phyloP scores from a whole-genome alignment of 345 rosid species.

The Syzygium jambos region DNA sequence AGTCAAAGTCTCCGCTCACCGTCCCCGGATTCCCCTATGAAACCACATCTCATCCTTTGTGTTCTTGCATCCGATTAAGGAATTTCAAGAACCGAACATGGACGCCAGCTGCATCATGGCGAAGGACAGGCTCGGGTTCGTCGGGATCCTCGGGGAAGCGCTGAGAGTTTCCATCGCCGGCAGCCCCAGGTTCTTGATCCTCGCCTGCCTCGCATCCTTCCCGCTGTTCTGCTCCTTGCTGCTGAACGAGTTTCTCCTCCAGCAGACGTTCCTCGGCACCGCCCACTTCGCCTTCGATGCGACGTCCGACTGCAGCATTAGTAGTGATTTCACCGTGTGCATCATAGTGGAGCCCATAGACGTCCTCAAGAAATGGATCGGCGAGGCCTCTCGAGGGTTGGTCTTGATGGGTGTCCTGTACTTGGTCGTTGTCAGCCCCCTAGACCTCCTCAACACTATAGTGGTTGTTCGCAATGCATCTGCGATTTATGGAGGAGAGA shows the following conservation, averaged over 20 bases:
- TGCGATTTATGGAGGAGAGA: conserved; percentile 5
- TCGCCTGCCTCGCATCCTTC: conserved; percentile 13
- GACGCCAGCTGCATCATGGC: background rate
- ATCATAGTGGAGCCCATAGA: background rate
- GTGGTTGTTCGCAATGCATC: conserved; percentile 12
- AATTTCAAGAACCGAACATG: background rate
- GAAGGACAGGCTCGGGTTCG: conserved; percentile 7
- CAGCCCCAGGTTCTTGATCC: conserved; percentile 13
- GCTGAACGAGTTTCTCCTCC: conserved; percentile 9
- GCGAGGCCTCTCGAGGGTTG: background rate
- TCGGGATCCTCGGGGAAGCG: conserved; percentile 10
- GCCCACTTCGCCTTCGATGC: background rate
- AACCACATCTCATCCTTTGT: background rate
- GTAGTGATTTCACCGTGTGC: background rate
- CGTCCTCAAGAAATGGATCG: background rate
- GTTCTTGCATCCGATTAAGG: background rate
- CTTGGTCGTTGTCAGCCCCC: conserved; percentile 2
- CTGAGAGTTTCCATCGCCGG: conserved; percentile 3
- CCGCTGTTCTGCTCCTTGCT: conserved; percentile 14
- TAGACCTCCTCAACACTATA: conserved; percentile 26
- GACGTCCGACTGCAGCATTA: background rate
- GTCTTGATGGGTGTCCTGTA: background rate
- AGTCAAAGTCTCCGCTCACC: background rate
- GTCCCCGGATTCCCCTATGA: background rate
- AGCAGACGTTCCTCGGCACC: conserved; percentile 1